phyloP scores from a whole-genome alignment of 495 filamentous ascomycete genomes.

The Hypoxylon crocopeplum region DNA sequence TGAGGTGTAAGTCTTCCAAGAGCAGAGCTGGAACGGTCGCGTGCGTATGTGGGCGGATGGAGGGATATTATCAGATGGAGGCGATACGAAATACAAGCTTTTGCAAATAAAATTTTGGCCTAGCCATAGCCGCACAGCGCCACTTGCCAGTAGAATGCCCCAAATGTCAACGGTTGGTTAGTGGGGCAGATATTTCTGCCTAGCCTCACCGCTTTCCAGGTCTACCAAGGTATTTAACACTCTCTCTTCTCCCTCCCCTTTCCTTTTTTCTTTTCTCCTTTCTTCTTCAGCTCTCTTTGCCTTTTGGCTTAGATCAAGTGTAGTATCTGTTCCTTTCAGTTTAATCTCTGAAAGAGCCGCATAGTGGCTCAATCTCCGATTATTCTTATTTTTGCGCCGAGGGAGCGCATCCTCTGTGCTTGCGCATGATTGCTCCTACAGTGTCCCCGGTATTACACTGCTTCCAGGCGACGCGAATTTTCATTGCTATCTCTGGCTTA shows the following conservation, averaged over 20 bases:
- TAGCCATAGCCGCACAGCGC: neutral
- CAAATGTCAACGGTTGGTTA: neutral
- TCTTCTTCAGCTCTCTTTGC: conserved; percentile 42
- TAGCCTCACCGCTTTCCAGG: conserved; percentile 17
- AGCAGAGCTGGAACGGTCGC: conserved; percentile 25
- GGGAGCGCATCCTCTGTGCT: conserved; percentile 70
- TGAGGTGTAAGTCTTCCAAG: conserved; percentile 7
- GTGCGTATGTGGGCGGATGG: conserved; percentile 1
- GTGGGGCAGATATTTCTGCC: conserved; percentile 24
- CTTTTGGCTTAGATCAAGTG: conserved; percentile 85
- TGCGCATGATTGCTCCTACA: conserved; percentile 69
- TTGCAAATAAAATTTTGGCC: conserved; percentile 24
- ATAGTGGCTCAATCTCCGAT: conserved; percentile 68
- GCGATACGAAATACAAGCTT: conserved; percentile 20
- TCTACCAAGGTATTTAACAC: neutral
- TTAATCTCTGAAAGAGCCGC: conserved; percentile 68
- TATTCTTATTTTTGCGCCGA: conserved; percentile 71
- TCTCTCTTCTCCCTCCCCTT: conserved; percentile 19
- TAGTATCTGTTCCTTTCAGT: conserved; percentile 97
- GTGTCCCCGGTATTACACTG: conserved; percentile 85
- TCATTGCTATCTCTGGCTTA: conserved; percentile 58
- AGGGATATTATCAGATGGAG: neutral
- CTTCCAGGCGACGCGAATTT: conserved; percentile 74
- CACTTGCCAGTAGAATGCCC: conserved; percentile 3
- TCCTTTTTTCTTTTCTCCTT: conserved; percentile 17